phyloP scores from a whole-genome alignment of 768 basidiomycete species.

The Suillus ampliporus region DNA sequence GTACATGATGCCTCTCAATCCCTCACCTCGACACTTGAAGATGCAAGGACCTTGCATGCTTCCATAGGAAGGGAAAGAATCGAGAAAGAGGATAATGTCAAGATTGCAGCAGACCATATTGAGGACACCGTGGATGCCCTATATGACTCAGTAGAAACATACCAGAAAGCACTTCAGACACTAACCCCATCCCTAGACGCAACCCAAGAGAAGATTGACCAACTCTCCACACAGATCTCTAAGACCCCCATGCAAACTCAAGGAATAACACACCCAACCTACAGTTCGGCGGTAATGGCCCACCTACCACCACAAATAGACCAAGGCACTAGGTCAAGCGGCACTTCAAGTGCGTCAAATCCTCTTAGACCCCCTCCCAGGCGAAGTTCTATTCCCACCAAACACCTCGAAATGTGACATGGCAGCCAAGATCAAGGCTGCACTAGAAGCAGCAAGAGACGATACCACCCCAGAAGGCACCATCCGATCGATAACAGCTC shows the following conservation, averaged over 20 bases:
- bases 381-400: too few relatives aligned
- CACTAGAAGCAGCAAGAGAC: too few relatives aligned
- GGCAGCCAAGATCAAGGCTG: too few relatives aligned
- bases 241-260: neutral
- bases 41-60: accelerated
- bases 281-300: neutral
- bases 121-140: neutral
- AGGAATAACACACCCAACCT: neutral
- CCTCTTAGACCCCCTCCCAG: conserved; percentile 11
- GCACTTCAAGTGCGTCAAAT: neutral
- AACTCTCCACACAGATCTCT: neutral
- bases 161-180: neutral
- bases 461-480: too few relatives aligned
- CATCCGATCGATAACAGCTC: too few relatives aligned
- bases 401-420: too few relatives aligned
- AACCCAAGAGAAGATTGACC: neutral
- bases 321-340: neutral
- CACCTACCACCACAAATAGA: neutral
- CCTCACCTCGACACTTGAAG: neutral
- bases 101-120: neutral
- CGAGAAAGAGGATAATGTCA: conserved; percentile 26
- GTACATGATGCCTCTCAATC: neutral
- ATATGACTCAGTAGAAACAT: neutral
- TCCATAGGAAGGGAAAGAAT: neutral
- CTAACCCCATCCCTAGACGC: neutral